These are phyloP conservation scores for Myotisia sp. DNA, from an alignment of 2,329 filamentous ascomycete genomes.

Conservation along the genomic window DNA sequence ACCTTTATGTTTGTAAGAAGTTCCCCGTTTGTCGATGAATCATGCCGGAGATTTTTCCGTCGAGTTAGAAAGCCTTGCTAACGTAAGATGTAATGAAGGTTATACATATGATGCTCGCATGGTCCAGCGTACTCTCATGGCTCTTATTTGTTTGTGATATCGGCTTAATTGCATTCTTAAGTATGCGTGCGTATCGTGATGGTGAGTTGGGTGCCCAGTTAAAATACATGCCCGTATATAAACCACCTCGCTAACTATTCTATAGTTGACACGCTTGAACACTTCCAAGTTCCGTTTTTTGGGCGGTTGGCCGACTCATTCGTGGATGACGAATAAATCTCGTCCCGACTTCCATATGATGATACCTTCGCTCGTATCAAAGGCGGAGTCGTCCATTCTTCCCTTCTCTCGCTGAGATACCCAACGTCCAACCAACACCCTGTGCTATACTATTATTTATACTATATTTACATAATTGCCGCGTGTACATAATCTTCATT, in stretches of 20 bases:
- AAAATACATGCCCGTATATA: no score
- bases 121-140: constrained; percentile 74
- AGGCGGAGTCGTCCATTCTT: no score
- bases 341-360: constrained; percentile 6
- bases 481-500: no score
- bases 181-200: constrained; percentile 69
- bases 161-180: constrained; percentile 59
- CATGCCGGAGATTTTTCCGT: not conserved
- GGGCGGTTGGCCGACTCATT: constrained; percentile 75
- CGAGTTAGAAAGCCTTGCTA: constrained; percentile 6
- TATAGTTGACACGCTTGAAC: constrained; percentile 46
- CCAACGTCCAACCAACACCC: no score
- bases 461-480: no score
- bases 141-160: constrained; percentile 64
- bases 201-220: constrained; percentile 42
- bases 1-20: constrained; percentile 45
- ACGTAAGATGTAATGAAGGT: constrained; percentile 39
- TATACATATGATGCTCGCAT: constrained; percentile 72
- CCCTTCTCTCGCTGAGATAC: not conserved
- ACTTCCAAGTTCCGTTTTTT: constrained; percentile 79
- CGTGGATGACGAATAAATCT: constrained; percentile 62
- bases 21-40: not conserved
- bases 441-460: no score
- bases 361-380: no score
- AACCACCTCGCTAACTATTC: not conserved